Evolutionary conservation across 306 rosid species (phyloP), one percentile per base, ranked within the genome.

Genomic region (Medicago lupulina): DNA sequence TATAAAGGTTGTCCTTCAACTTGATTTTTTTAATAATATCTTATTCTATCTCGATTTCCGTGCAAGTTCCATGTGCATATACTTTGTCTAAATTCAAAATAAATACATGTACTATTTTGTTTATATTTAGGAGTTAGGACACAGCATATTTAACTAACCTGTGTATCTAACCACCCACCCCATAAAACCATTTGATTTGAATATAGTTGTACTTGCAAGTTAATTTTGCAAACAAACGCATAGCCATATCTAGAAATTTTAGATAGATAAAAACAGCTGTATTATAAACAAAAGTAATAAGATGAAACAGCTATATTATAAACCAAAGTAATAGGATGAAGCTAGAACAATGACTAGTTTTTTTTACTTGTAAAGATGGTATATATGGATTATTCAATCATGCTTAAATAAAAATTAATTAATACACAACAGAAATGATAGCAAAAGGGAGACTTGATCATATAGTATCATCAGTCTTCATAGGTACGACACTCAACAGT

Each of bases 401-500:
- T 47, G 59, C 38, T 23, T 38, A 15, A 23, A 67, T 65, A 34
- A 70, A 67, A 81, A 71, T 71, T 55, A 77, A 78, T 51, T 46
- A 73, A 74, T 61, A 61, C 67, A 61, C 64, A 58, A 58, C 64
- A 58, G 38, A 58, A 61, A 34, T 1, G 6, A 31, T n/a, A 61
- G 3, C 15, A 61, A 14, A 34, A 61, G 41, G 8, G 44, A 31
- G 43, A 15, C 12, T 58, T 58, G 16, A 61, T n/a, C 6, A 6
- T 11, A 61, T 31, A 61, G 51, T 19, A 41, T 66, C 8, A 7
- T 67, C 83, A 94, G 62, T 84, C 80, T 17, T 95, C 98, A 16
- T 95, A 95, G 9, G 98, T 95, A 82, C 98, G 98, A 69, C 98
- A 95, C 88, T 95, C 97, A 3, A 89, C 93, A 4, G 88, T 77